Percentiles rank a stretch among this genome's conserved stretches.
phyloP scores from a whole-genome alignment of 2,329 filamentous ascomycete species.

The Venturia nashicola region DNA sequence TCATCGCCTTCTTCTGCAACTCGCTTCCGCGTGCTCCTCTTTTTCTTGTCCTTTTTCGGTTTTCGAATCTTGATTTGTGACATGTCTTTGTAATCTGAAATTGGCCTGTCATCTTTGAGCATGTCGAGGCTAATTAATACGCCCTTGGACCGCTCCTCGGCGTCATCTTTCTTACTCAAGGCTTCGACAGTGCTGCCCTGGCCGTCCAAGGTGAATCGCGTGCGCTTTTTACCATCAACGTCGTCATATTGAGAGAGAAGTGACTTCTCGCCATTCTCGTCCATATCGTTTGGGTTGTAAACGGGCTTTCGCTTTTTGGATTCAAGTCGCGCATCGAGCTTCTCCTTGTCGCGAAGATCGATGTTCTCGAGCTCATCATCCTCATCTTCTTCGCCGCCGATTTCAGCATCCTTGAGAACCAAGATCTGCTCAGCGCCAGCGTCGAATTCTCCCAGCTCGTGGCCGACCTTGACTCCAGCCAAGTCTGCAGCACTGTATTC shows the following conservation, averaged over 20 bases:
- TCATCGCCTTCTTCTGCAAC: constrained; percentile 41
- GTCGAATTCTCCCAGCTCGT: constrained; percentile 71
- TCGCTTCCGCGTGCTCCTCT: constrained; percentile 61
- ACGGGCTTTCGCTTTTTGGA: constrained; percentile 77
- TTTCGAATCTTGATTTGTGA: constrained; percentile 90
- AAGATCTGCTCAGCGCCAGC: constrained; percentile 78
- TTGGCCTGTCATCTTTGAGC: constrained; percentile 45
- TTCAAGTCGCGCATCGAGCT: constrained; percentile 62
- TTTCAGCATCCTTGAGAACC: constrained; percentile 85
- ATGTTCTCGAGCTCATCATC: constrained; percentile 83
- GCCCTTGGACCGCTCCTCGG: constrained; percentile 46
- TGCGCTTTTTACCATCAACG: constrained; percentile 78
- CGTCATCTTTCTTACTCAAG: constrained; percentile 41
- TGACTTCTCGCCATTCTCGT: constrained; percentile 45
- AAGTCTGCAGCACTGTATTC: constrained; percentile 81
- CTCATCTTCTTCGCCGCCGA: constrained; percentile 55
- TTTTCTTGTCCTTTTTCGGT: constrained; percentile 69
- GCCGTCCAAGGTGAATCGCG: constrained; percentile 76
- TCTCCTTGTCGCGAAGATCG: constrained; percentile 58
- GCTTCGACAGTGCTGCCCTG: constrained; percentile 53
- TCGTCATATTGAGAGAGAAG: constrained; percentile 91
- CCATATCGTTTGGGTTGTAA: constrained; percentile 74
- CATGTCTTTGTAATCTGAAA: constrained; percentile 79
- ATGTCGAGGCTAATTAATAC: constrained; percentile 66
- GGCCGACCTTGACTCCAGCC: constrained; percentile 81